A percentile compares a stretch with the other conserved stretches of the same genome.
These are phyloP conservation scores for Suillus hirtellus DNA, from an alignment of 768 basidiomycete species.

Conservation along the genomic window DNA sequence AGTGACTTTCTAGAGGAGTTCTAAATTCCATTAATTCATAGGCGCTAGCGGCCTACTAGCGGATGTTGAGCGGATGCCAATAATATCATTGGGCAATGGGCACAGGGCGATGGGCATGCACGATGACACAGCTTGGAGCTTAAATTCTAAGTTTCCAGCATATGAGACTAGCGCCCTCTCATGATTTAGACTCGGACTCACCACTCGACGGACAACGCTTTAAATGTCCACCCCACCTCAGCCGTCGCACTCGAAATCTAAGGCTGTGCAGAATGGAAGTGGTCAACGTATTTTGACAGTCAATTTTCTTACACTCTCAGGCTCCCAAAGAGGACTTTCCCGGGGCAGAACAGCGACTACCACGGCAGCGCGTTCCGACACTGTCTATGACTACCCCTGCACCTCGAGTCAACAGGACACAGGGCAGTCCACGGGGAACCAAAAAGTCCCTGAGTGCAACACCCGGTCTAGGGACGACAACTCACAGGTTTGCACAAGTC, in stretches of 20 bases:
- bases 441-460: no score
- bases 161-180: neutral
- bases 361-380: neutral
- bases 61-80: neutral
- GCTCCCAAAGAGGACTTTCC: neutral
- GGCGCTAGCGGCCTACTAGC: neutral
- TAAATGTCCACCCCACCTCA: neutral
- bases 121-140: neutral
- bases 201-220: neutral
- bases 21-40: neutral
- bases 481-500: neutral
- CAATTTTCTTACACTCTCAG: neutral
- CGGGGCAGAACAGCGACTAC: neutral
- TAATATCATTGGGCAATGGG: neutral
- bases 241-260: neutral
- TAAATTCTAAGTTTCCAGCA: neutral
- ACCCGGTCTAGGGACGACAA: neutral
- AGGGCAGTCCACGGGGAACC: neutral
- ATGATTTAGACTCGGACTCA: neutral
- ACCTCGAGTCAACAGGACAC: neutral
- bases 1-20: constrained; percentile 2
- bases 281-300: neutral
- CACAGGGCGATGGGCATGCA: neutral
- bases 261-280: neutral
- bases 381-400: neutral